phyloP scores from a whole-genome alignment of 805 yeast species.

The Priceomyces castillae region DNA sequence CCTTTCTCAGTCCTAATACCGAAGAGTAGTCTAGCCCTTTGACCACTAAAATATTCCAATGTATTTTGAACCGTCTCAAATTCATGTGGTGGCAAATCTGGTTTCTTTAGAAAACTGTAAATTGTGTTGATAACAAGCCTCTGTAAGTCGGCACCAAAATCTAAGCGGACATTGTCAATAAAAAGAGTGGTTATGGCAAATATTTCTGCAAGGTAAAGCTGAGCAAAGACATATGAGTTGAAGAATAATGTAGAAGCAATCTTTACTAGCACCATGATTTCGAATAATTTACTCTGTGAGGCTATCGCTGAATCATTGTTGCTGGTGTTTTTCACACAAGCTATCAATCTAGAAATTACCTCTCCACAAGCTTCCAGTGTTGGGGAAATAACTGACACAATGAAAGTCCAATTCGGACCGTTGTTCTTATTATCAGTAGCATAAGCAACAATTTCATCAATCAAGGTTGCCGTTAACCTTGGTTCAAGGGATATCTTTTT shows the following conservation, averaged over 20 bases:
- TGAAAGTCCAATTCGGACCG: slow-evolving; percentile 63
- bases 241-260: slow-evolving; percentile 65
- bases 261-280: slow-evolving; percentile 63
- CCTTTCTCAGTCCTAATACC: slow-evolving; percentile 61
- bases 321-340: slow-evolving; percentile 51
- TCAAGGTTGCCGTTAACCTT: slow-evolving; percentile 51
- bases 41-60: slow-evolving; percentile 51
- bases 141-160: slow-evolving; percentile 60
- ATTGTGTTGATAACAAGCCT: slow-evolving; percentile 63
- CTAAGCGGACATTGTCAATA: slow-evolving; percentile 49
- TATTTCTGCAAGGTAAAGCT: slow-evolving; percentile 68
- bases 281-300: slow-evolving; percentile 57
- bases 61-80: slow-evolving; percentile 45
- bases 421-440: slow-evolving; percentile 78
- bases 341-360: slow-evolving; percentile 55
- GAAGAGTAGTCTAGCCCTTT: slow-evolving; percentile 63
- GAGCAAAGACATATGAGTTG: slow-evolving; percentile 61
- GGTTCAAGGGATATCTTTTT: slow-evolving; percentile 60
- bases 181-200: slow-evolving; percentile 63
- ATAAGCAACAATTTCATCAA: slow-evolving; percentile 72
- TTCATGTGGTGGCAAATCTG: slow-evolving; percentile 41
- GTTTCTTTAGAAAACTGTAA: slow-evolving; percentile 64
- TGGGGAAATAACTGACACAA: slow-evolving; percentile 66
- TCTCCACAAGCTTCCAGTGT: slow-evolving; percentile 71
- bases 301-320: slow-evolving; percentile 39